These are phyloP conservation scores for Lachnellula suecica DNA, from an alignment of 2,329 filamentous ascomycete species.

Conservation along the genomic window DNA sequence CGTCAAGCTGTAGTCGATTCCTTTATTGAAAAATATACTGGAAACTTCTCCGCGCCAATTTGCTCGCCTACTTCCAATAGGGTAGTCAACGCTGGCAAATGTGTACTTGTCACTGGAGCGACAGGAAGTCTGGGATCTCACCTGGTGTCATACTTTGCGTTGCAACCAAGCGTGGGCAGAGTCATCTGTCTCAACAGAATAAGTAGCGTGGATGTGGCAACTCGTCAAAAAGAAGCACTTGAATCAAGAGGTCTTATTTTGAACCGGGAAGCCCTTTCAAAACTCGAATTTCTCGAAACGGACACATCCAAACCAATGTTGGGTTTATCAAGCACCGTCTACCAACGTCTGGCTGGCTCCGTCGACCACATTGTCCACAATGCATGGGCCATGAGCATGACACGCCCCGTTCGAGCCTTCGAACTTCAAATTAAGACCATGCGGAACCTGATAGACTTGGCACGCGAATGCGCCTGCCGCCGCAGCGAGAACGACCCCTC, in stretches of 20 bases:
- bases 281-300: slow-evolving; percentile 41
- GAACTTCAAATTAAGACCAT: slow-evolving; percentile 45
- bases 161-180: slow-evolving; percentile 24
- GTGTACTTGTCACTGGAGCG: slow-evolving; percentile 37
- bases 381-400: slow-evolving; percentile 50
- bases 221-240: slow-evolving; percentile 37
- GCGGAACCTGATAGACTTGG: slow-evolving; percentile 46
- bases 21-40: neutral
- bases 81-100: neutral
- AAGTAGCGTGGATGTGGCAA: slow-evolving; percentile 25
- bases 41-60: neutral
- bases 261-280: slow-evolving; percentile 24
- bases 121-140: slow-evolving; percentile 39
- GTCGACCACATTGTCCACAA: slow-evolving; percentile 53
- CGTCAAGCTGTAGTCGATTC: slow-evolving; percentile 6
- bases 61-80: neutral
- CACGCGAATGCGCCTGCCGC: slow-evolving; percentile 31
- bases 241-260: slow-evolving; percentile 27
- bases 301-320: slow-evolving; percentile 42
- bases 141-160: slow-evolving; percentile 32
- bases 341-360: slow-evolving; percentile 35
- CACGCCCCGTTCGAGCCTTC: slow-evolving; percentile 37
- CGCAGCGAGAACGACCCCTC: neutral
- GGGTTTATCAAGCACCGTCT: slow-evolving; percentile 39
- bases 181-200: slow-evolving; percentile 48